A percentile compares a stretch with the other conserved stretches of the same genome.
phyloP scores from a whole-genome alignment of 2,329 filamentous ascomycete genomes.

The Clarireedia monteithiana region DNA sequence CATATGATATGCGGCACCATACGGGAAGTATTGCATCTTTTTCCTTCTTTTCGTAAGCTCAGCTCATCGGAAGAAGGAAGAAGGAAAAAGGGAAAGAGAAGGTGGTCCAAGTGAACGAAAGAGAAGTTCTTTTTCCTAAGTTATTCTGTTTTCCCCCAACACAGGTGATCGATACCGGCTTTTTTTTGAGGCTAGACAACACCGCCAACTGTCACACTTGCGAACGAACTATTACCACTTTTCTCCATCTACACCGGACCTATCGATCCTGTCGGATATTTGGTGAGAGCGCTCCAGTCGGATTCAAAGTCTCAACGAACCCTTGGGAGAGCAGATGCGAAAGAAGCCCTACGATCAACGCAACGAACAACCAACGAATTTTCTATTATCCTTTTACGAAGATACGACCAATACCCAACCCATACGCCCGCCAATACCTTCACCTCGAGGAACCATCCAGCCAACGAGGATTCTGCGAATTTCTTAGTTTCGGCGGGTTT shows the following conservation, averaged over 20 bases:
- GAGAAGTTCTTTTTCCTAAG: too few relatives aligned
- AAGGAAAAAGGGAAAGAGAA: background rate
- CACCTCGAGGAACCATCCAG: too few relatives aligned
- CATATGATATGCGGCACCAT: background rate
- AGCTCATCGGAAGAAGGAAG: background rate
- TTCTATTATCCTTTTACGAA: too few relatives aligned
- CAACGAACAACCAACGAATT: background rate
- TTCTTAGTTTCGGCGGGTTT: background rate
- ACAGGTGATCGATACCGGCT: background rate
- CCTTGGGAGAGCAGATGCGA: too few relatives aligned
- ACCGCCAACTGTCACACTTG: background rate
- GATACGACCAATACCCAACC: too few relatives aligned
- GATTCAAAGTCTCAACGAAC: background rate
- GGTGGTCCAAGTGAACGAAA: background rate
- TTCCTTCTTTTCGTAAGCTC: background rate
- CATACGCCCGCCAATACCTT: too few relatives aligned
- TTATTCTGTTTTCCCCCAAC: background rate
- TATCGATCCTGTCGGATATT: background rate
- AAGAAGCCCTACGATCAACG: background rate
- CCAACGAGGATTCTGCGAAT: background rate
- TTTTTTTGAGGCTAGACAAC: background rate
- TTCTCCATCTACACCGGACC: too few relatives aligned
- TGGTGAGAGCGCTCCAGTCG: background rate
- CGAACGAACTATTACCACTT: too few relatives aligned
- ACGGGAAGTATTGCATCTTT: background rate